A percentile compares a stretch with the other conserved stretches of the same genome.
Evolutionary conservation across 176 grass and related monocot species (phyloP).

Genomic region (Pontederia crassipes): DNA sequence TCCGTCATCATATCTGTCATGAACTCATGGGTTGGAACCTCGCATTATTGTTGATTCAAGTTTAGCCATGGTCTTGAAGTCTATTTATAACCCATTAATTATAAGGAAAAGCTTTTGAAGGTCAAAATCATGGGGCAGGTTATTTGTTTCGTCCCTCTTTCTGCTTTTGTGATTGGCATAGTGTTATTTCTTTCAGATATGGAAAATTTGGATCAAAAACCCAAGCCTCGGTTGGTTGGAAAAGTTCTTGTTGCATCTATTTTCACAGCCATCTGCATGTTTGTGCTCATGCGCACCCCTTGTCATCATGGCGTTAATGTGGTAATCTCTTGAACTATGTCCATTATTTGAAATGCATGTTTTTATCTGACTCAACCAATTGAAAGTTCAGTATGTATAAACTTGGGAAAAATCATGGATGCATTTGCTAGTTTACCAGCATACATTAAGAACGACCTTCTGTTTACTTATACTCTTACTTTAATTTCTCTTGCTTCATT

Average conservation of each 20-base stretch:
- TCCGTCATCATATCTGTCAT: too few relatives aligned
- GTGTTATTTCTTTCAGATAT: constrained; percentile 38
- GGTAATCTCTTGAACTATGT: constrained; percentile 24
- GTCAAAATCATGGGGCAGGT: too few relatives aligned
- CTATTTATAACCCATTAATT: too few relatives aligned
- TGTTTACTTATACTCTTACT: neutral
- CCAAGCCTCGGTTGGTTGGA: constrained; percentile 44
- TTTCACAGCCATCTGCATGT: constrained; percentile 65
- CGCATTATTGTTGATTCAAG: too few relatives aligned
- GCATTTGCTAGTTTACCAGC: too few relatives aligned
- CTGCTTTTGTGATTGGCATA: too few relatives aligned
- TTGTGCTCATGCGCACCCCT: constrained; percentile 74
- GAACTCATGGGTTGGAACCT: too few relatives aligned
- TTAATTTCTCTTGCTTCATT: constrained; percentile 19
- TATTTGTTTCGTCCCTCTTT: too few relatives aligned
- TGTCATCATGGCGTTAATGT: constrained; percentile 43
- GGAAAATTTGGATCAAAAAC: constrained; percentile 81
- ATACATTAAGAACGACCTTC: neutral
- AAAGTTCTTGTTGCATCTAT: constrained; percentile 56
- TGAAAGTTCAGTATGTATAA: too few relatives aligned
- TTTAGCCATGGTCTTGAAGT: too few relatives aligned
- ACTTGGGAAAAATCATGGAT: too few relatives aligned
- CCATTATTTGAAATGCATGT: neutral
- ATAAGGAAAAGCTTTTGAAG: too few relatives aligned
- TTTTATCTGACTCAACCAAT: neutral